Base-by-base conservation (phyloP, 306 rosid species). In the Vigna nakashimae region DNA sequence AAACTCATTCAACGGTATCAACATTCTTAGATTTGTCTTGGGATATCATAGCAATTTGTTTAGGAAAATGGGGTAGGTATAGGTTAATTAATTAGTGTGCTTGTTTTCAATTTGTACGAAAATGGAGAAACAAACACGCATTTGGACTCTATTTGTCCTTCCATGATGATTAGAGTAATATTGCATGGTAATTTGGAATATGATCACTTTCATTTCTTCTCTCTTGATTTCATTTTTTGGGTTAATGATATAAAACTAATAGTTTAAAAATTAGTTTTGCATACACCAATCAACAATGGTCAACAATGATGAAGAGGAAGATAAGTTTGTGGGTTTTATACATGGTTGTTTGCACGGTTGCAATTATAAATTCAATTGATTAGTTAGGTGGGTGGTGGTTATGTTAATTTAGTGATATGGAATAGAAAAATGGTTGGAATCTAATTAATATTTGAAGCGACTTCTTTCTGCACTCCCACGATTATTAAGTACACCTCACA, bases 341-440 rank as follows among this genome's bases (percentile, higher is more conserved):
- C 36, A 40, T 70, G 28, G 50, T 79, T 36, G 1, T 67, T 11
- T 28, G 30, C 53, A 69, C 11, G 52, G 34, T 36, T 59, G 8
- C 67, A 36, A 48, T 73, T 52, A 43, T 14, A 64, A 64, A 18
- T 28, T 14, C 12, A 38, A 43, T 49, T 45, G 48, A 43, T 45
- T 55, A 38, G 34, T 0, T 55, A 38, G 34, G 4, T 64, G 49
- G 32, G 57, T 56, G 48, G 75, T 51, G 52, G 15, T 64, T 18
- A 42, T 32, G 63, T 20, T 73, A 30, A 26, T 30, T 32, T 64
- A 64, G 43, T 38, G 40, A 28, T 14, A 30, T 10, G 63, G 65
- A 15, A 62, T 40, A 62, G 15, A 26, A 36, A 64, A 63, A 52
- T 65, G 65, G n/a, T 36, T 13, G 16, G 63, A 65, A 82, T 77